Evolutionary conservation across 108 stramenopile species (phyloP).

Genomic region (Chaetoceros muelleri): DNA sequence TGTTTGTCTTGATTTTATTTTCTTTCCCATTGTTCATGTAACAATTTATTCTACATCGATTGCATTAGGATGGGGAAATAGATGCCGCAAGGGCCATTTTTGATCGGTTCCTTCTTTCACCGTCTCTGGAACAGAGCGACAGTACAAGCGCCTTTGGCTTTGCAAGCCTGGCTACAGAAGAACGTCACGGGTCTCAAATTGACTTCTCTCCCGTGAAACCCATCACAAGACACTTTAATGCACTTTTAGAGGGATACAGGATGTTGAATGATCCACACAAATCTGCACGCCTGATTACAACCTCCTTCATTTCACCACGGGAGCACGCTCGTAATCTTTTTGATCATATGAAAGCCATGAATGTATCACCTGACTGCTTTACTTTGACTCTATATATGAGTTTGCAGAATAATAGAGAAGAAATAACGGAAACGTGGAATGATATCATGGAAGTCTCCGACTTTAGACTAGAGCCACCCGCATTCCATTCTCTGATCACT

Average conservation of each 20-base stretch:
- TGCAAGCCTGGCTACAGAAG: not conserved
- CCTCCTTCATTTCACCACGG: slow-evolving; percentile 3
- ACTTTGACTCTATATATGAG: slow-evolving; percentile 57
- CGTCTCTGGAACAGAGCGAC: slow-evolving; percentile 7
- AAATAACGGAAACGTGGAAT: slow-evolving; percentile 30
- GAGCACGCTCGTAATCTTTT: slow-evolving; percentile 33
- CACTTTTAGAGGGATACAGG: slow-evolving; percentile 58
- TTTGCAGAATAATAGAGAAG: slow-evolving; percentile 21
- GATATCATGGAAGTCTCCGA: slow-evolving; percentile 12
- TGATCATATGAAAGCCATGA: slow-evolving; percentile 27
- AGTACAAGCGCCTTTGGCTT: not conserved
- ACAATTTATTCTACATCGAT: too few relatives aligned
- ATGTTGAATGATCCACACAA: slow-evolving; percentile 6
- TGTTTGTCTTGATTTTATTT: too few relatives aligned
- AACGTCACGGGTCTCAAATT: not conserved
- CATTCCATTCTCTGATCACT: slow-evolving; percentile 42
- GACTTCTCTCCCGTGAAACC: slow-evolving; percentile 14
- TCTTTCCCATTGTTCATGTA: too few relatives aligned
- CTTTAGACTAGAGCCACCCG: slow-evolving; percentile 22
- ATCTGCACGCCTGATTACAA: not conserved
- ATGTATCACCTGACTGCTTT: slow-evolving; percentile 38
- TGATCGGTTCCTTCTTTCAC: slow-evolving; percentile 32
- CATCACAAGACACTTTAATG: slow-evolving; percentile 56
- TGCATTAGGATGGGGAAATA: too few relatives aligned
- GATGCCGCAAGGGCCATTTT: slow-evolving; percentile 41